phyloP scores from a whole-genome alignment of 2,329 filamentous ascomycete genomes.

The Diaporthe eres region DNA sequence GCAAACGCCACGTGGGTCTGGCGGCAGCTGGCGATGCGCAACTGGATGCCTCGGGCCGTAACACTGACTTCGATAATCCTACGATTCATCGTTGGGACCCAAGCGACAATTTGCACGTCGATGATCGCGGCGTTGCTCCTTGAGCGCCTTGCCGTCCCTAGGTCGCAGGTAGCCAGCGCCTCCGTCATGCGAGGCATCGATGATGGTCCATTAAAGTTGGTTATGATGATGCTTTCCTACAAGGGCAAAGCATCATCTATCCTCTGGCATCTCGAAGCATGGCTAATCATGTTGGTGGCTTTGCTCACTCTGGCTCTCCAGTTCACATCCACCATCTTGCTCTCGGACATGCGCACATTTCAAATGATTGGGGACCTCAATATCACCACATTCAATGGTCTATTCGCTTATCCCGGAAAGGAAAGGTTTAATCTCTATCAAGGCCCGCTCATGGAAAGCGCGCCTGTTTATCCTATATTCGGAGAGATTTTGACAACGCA shows the following conservation, averaged over 20 bases:
- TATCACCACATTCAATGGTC: not conserved
- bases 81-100: not conserved
- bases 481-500: not conserved
- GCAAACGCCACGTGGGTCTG: constrained; percentile 21
- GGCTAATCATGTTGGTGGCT: not conserved
- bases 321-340: constrained; percentile 22
- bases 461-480: not conserved
- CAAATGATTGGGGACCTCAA: constrained; percentile 1
- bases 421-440: too few relatives aligned
- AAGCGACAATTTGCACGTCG: constrained; percentile 29
- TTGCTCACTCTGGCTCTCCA: not conserved
- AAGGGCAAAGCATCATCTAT: not conserved
- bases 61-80: constrained; percentile 14
- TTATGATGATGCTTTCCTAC: not conserved
- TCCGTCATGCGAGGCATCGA: constrained; percentile 28
- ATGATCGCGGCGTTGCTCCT: constrained; percentile 35
- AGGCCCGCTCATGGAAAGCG: not conserved
- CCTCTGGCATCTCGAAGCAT: not conserved
- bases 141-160: constrained; percentile 11
- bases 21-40: constrained; percentile 30
- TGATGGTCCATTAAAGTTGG: not conserved
- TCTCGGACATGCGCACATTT: not conserved
- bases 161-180: constrained; percentile 1
- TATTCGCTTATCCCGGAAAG: not conserved
- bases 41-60: constrained; percentile 25